Conservation (phyloP, 805 yeast genomes). For the Saturnispora kantuleensis region DNA sequence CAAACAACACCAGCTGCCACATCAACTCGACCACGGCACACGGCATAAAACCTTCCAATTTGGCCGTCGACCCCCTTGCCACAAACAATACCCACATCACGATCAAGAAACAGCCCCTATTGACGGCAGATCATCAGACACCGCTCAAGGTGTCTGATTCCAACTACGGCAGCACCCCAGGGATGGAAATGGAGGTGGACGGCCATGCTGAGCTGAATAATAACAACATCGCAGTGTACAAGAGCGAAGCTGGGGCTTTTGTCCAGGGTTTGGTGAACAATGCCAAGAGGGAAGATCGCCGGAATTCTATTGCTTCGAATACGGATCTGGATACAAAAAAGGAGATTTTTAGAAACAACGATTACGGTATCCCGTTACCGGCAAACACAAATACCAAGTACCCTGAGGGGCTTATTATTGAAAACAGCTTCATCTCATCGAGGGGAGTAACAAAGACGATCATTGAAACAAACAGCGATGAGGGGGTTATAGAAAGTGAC, state of each 20-base stretch:
- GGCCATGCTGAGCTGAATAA: too few species aligned
- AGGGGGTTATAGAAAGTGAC: not conserved
- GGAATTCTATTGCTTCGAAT: not conserved
- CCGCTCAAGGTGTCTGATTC: constrained; percentile 1
- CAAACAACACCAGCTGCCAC: not conserved
- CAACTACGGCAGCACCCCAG: constrained; percentile 1
- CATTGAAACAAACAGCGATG: constrained; percentile 37
- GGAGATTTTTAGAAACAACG: constrained; percentile 6
- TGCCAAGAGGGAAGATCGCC: constrained; percentile 14
- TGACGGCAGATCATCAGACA: not conserved
- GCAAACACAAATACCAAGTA: not conserved
- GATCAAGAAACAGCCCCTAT: constrained; percentile 48
- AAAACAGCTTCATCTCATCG: constrained; percentile 62
- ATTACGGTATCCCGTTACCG: constrained; percentile 15
- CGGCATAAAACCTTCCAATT: constrained; percentile 46
- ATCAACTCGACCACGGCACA: constrained; percentile 22
- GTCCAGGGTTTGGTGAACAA: constrained; percentile 28
- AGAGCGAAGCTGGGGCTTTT: constrained; percentile 36
- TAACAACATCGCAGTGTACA: constrained; percentile 25
- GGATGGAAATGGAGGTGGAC: not conserved
- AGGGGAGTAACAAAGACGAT: constrained; percentile 82
- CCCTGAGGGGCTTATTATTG: constrained; percentile 38
- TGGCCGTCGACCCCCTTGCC: constrained; percentile 61
- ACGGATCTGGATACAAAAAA: constrained; percentile 3
- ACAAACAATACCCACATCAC: constrained; percentile 58